Evolutionary conservation across 495 filamentous ascomycete genomes (phyloP).

Genomic region (Eremomyces bilateralis): DNA sequence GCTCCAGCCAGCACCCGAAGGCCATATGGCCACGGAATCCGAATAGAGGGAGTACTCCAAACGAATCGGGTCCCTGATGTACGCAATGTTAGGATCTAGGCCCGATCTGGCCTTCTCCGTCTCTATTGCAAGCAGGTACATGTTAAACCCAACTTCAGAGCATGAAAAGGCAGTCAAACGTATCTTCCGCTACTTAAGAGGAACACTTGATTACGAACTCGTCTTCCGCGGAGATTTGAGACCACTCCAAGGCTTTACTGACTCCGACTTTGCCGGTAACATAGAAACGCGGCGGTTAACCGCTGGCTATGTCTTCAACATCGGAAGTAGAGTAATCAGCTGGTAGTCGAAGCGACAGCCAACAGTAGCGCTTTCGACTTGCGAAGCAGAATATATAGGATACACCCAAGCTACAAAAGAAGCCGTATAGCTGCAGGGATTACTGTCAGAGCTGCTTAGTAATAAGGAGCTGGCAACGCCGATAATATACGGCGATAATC

Average conservation of each 20-base stretch:
- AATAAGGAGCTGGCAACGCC: conserved; percentile 6
- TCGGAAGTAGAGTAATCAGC: conserved; percentile 18
- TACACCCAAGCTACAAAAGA: conserved; percentile 20
- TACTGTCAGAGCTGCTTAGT: conserved; percentile 16
- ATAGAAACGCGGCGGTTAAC: conserved; percentile 14
- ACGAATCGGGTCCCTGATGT: conserved; percentile 8
- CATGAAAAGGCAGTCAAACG: conserved; percentile 9
- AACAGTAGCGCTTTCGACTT: conserved; percentile 18
- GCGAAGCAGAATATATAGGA: conserved; percentile 22
- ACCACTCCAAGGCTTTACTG: conserved; percentile 9
- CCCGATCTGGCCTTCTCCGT: conserved; percentile 7
- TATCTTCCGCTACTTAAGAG: conserved; percentile 14
- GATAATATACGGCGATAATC: conserved; percentile 12
- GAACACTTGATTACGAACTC: conserved; percentile 9
- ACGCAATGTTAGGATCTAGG: conserved; percentile 9
- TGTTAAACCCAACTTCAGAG: conserved; percentile 10
- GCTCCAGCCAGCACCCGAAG: conserved; percentile 1
- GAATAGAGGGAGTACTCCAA: conserved; percentile 5
- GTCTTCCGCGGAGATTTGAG: conserved; percentile 9
- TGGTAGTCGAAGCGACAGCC: conserved; percentile 21
- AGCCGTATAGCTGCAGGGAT: conserved; percentile 18
- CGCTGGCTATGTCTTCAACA: conserved; percentile 20
- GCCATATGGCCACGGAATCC: conserved; percentile 1
- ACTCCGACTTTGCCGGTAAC: conserved; percentile 13
- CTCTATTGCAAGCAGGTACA: conserved; percentile 7